These are phyloP conservation scores for Coprinopsis cinerea DNA, from an alignment of 768 basidiomycete species.

Conservation along the genomic window DNA sequence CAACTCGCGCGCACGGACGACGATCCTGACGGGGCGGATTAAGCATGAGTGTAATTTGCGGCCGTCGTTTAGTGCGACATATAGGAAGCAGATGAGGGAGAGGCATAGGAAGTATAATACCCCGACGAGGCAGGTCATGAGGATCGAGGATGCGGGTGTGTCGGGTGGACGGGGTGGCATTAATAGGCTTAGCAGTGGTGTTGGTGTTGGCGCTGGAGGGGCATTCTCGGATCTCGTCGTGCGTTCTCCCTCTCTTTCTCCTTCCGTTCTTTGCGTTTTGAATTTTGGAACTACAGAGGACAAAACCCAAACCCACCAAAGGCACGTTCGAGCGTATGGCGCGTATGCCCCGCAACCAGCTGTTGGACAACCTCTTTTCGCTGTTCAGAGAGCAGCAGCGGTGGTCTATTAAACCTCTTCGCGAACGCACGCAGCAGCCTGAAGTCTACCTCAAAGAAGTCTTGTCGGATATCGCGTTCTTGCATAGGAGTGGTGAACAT, in stretches of 20 bases:
- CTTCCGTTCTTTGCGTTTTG: neutral
- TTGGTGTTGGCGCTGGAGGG: slow-evolving; percentile 48
- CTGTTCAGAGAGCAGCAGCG: slow-evolving; percentile 74
- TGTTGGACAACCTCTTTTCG: slow-evolving; percentile 76
- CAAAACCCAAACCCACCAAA: slow-evolving; percentile 61
- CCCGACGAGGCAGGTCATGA: slow-evolving; percentile 57
- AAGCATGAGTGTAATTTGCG: slow-evolving; percentile 77
- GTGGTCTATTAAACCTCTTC: slow-evolving; percentile 74
- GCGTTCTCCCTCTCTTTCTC: slow-evolving; percentile 23
- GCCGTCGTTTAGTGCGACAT: slow-evolving; percentile 61
- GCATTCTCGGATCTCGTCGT: slow-evolving; percentile 67
- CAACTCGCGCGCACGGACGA: slow-evolving; percentile 64
- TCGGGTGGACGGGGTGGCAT: slow-evolving; percentile 67
- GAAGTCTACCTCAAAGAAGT: slow-evolving; percentile 85
- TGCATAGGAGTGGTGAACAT: slow-evolving; percentile 76
- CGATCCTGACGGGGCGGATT: slow-evolving; percentile 72
- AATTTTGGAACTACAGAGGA: slow-evolving; percentile 38
- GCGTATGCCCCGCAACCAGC: slow-evolving; percentile 85
- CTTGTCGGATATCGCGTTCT: slow-evolving; percentile 64
- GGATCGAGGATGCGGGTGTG: slow-evolving; percentile 68
- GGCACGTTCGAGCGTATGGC: slow-evolving; percentile 82
- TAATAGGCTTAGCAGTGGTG: slow-evolving; percentile 75
- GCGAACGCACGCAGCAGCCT: slow-evolving; percentile 80
- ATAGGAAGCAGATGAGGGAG: slow-evolving; percentile 68
- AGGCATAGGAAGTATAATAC: slow-evolving; percentile 62